Evolutionary conservation across 495 filamentous ascomycete genomes (phyloP).

Genomic region (Hyaloscypha variabilis): DNA sequence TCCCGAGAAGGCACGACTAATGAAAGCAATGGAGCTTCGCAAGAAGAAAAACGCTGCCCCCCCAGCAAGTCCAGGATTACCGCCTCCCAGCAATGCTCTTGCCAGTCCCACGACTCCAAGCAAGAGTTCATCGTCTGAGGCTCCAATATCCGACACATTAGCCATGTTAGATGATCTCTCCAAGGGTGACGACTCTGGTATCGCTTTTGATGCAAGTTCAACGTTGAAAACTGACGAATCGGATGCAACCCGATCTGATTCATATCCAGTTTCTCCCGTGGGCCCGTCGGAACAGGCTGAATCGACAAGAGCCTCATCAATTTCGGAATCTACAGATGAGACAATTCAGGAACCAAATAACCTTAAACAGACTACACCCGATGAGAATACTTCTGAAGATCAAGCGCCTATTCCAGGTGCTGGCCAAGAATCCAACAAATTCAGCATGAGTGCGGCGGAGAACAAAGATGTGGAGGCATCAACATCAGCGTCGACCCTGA

Average conservation of each 20-base stretch:
- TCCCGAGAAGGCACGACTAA: constrained; percentile 85
- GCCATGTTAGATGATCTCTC: constrained; percentile 27
- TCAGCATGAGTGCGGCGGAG: neutral
- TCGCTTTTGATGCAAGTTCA: constrained; percentile 31
- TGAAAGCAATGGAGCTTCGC: constrained; percentile 90
- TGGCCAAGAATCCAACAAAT: neutral
- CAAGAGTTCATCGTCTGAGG: neutral
- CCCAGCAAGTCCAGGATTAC: constrained; percentile 32
- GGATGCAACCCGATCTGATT: constrained; percentile 41
- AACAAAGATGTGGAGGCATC: neutral
- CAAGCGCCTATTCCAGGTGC: constrained; percentile 24
- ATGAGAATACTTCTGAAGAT: constrained; percentile 23
- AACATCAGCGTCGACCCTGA: neutral
- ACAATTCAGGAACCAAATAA: constrained; percentile 38
- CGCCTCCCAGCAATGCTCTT: constrained; percentile 10
- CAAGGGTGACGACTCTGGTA: constrained; percentile 29
- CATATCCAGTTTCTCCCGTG: constrained; percentile 51
- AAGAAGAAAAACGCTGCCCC: constrained; percentile 68
- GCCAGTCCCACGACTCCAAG: neutral
- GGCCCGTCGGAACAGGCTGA: constrained; percentile 50
- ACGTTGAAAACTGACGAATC: constrained; percentile 32
- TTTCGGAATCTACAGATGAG: constrained; percentile 57
- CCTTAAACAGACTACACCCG: constrained; percentile 15
- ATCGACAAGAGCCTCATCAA: constrained; percentile 56
- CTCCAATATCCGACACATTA: constrained; percentile 26